phyloP scores from a whole-genome alignment of 1,284 basidiomycete species.

The Phellinidium pouzarii region DNA sequence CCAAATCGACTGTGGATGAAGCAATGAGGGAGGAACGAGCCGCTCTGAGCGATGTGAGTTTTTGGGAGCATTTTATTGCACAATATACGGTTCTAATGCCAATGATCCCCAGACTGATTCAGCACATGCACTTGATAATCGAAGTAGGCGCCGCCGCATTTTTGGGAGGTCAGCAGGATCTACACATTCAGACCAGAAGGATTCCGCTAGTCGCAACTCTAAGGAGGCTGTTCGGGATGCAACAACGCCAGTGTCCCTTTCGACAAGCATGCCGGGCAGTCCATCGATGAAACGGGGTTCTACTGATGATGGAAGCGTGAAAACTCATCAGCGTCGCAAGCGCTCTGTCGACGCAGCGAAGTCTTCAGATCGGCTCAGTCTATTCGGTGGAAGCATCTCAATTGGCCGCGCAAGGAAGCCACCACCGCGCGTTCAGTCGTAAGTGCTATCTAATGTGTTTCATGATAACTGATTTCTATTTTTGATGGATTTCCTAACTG shows the following conservation, averaged over 20 bases:
- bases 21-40: constrained; percentile 40
- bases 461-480: not conserved
- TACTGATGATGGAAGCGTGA: constrained; percentile 22
- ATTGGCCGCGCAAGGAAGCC: constrained; percentile 72
- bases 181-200: constrained; percentile 26
- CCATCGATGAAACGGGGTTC: constrained; percentile 25
- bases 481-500: constrained; percentile 21
- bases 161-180: constrained; percentile 46
- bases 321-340: constrained; percentile 34
- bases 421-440: constrained; percentile 62
- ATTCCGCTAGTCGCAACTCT: constrained; percentile 31
- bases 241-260: constrained; percentile 19
- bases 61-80: constrained; percentile 4
- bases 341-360: constrained; percentile 48
- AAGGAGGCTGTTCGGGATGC: constrained; percentile 29
- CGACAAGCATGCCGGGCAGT: constrained; percentile 23
- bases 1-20: constrained; percentile 9
- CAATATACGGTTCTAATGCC: constrained; percentile 12
- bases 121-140: constrained; percentile 23
- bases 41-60: constrained; percentile 60
- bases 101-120: constrained; percentile 37
- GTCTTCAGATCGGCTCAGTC: constrained; percentile 57
- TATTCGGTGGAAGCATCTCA: constrained; percentile 64
- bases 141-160: constrained; percentile 38
- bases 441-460: constrained; percentile 25